Percentiles rank a stretch among this genome's conserved stretches.
These are phyloP conservation scores for Aspergillus terreus DNA, from an alignment of 2,329 filamentous ascomycete species.

Conservation along the genomic window DNA sequence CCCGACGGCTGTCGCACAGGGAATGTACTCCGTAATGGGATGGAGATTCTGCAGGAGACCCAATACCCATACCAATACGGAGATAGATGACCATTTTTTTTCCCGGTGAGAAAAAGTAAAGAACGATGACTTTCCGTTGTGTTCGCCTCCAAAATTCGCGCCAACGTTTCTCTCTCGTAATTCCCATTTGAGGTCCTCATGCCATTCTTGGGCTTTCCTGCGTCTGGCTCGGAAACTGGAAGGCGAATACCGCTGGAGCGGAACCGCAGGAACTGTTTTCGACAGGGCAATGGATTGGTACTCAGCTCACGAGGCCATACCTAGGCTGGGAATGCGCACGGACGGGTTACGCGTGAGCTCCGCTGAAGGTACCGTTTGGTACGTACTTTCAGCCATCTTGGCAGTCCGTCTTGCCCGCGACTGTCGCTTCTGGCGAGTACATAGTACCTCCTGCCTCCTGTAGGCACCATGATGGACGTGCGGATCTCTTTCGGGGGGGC, in stretches of 20 bases:
- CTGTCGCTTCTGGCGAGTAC: conserved; percentile 3
- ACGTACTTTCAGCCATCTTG: background rate
- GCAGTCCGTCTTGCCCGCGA: background rate
- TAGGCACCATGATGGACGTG: background rate
- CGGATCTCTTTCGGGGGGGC: no score
- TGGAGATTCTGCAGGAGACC: background rate
- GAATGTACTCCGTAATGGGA: conserved; percentile 4
- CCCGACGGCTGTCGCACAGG: conserved; percentile 13
- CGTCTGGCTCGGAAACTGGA: conserved; percentile 13
- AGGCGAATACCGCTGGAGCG: conserved; percentile 18
- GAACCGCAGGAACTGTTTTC: conserved; percentile 22
- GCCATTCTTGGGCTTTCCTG: conserved; percentile 8
- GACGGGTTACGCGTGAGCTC: conserved; percentile 20
- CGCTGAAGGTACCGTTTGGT: conserved; percentile 12
- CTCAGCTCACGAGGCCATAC: conserved; percentile 19
- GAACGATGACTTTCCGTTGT: background rate
- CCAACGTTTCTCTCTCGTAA: conserved; percentile 10
- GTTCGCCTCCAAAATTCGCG: conserved; percentile 1
- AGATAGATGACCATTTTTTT: no score
- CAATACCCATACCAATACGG: no score
- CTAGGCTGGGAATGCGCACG: conserved; percentile 17
- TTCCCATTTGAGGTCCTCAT: background rate
- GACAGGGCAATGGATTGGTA: conserved; percentile 13
- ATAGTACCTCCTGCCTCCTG: no score
- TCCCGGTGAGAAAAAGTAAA: background rate